These are phyloP conservation scores for Yarrowia keelungensis DNA, from an alignment of 805 yeast species.

Conservation along the genomic window DNA sequence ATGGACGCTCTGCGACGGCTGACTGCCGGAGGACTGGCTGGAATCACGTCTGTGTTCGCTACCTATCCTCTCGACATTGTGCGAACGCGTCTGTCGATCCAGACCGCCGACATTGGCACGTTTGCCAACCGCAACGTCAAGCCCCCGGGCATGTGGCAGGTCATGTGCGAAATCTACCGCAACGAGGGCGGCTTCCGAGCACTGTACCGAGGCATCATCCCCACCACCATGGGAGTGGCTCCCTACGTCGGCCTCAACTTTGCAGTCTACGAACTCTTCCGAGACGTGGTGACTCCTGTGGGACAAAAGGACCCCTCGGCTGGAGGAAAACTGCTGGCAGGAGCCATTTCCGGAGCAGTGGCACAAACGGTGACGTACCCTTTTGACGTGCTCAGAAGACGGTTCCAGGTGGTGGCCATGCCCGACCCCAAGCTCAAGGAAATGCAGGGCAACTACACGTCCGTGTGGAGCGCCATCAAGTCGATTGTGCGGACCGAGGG, in stretches of 20 bases:
- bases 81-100: conserved; percentile 86
- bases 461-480: conserved; percentile 74
- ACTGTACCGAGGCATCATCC: conserved; percentile 81
- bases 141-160: conserved; percentile 75
- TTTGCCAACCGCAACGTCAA: conserved; percentile 20
- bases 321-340: conserved; percentile 68
- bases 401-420: conserved; percentile 92
- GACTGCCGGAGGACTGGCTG: conserved; percentile 80
- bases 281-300: conserved; percentile 59
- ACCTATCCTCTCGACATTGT: conserved; percentile 94
- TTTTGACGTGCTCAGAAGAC: conserved; percentile 81
- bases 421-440: conserved; percentile 64
- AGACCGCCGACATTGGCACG: conserved; percentile 68
- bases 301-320: conserved; percentile 53
- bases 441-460: conserved; percentile 55
- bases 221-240: conserved; percentile 94
- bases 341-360: conserved; percentile 86
- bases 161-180: conserved; percentile 64
- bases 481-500: conserved; percentile 80
- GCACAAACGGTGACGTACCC: conserved; percentile 94
- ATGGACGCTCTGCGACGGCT: conserved; percentile 66
- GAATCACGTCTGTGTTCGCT: conserved; percentile 75
- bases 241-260: conserved; percentile 95
- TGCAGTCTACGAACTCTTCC: conserved; percentile 82
- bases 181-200: conserved; percentile 85